phyloP scores from a whole-genome alignment of 2,329 filamentous ascomycete genomes.

The Phoma sp. region DNA sequence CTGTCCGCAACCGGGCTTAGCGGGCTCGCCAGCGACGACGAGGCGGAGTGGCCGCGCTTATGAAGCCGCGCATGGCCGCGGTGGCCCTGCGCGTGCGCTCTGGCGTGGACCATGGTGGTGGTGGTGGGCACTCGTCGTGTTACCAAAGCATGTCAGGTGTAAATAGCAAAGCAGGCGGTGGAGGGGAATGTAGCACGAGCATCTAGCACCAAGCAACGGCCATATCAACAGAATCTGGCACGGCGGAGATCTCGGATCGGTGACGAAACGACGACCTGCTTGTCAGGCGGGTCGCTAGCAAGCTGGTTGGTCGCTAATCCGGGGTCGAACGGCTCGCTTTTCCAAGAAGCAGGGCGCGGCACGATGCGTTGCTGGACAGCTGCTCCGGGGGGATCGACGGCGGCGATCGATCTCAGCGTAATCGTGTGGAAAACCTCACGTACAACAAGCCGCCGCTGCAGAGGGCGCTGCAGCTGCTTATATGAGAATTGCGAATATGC shows the following conservation, averaged over 20 bases:
- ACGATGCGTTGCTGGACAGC: slow-evolving; percentile 13
- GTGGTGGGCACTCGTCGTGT: slow-evolving; percentile 19
- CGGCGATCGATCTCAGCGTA: slow-evolving; percentile 17
- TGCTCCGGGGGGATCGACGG: slow-evolving; percentile 12
- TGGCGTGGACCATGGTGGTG: slow-evolving; percentile 26
- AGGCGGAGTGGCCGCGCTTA: slow-evolving; percentile 49
- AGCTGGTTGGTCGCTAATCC: slow-evolving; percentile 7
- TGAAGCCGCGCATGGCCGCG: slow-evolving; percentile 47
- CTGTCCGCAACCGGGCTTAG: slow-evolving; percentile 41
- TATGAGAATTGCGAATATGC: slow-evolving; percentile 9
- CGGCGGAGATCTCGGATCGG: slow-evolving; percentile 19
- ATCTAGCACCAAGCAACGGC: slow-evolving; percentile 35
- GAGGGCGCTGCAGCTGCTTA: slow-evolving; percentile 12
- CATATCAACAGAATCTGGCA: slow-evolving; percentile 5
- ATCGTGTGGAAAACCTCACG: slow-evolving; percentile 5
- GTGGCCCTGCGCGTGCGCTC: slow-evolving; percentile 27
- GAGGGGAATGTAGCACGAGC: slow-evolving; percentile 20
- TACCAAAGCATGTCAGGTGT: slow-evolving; percentile 25
- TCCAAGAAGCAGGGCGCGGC: slow-evolving; percentile 16
- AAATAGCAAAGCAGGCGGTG: slow-evolving; percentile 6
- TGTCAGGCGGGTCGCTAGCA: slow-evolving; percentile 11
- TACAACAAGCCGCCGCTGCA: neutral
- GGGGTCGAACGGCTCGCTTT: slow-evolving; percentile 10
- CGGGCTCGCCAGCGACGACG: slow-evolving; percentile 45
- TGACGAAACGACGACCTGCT: slow-evolving; percentile 16